Conservation (phyloP, 192 early-diverging fungal genomes). For the Coemansia sp. region DNA sequence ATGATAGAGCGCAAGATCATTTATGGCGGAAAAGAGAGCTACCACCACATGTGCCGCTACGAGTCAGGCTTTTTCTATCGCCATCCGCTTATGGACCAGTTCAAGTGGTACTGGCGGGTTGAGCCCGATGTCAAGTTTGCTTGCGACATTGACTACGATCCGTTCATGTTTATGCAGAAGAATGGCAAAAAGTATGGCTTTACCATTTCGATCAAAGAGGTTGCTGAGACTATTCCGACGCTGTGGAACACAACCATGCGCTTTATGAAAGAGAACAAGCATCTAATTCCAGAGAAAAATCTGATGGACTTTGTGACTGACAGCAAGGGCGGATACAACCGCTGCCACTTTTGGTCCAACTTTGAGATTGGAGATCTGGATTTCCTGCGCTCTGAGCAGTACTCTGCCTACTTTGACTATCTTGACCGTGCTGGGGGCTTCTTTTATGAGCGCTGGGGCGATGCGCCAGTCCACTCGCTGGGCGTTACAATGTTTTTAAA, state of each 20-base stretch:
- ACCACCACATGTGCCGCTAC: slow-evolving; percentile 70
- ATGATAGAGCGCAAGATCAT: slow-evolving; percentile 60
- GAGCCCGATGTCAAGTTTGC: slow-evolving; percentile 78
- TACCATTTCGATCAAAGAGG: slow-evolving; percentile 70
- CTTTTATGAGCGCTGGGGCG: slow-evolving; percentile 66
- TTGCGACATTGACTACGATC: slow-evolving; percentile 82
- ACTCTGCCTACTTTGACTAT: slow-evolving; percentile 57
- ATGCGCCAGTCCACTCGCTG: slow-evolving; percentile 70
- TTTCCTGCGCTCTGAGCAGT: slow-evolving; percentile 59
- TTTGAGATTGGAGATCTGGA: slow-evolving; percentile 68
- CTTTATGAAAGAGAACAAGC: slow-evolving; percentile 58
- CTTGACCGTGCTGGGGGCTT: slow-evolving; percentile 78
- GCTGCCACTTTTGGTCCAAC: slow-evolving; percentile 57
- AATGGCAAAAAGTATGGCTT: slow-evolving; percentile 74
- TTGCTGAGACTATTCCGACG: slow-evolving; percentile 64
- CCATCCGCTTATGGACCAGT: slow-evolving; percentile 66
- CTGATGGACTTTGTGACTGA: slow-evolving; percentile 60
- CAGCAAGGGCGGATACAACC: slow-evolving; percentile 57
- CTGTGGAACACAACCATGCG: slow-evolving; percentile 67
- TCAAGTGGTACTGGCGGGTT: slow-evolving; percentile 83
- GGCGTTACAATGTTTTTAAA: too few species aligned
- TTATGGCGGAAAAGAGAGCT: slow-evolving; percentile 63
- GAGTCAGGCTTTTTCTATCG: slow-evolving; percentile 77
- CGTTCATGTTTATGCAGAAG: slow-evolving; percentile 73
- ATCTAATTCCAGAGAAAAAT: slow-evolving; percentile 58